Percentiles rank a stretch among this genome's conserved stretches.
phyloP scores from a whole-genome alignment of 176 grass and related monocot genomes.

The Triticum aestivum region IWGSC_CS_RefSeq_v2.1 NC_057809.1:619981509-619982008 shows the following conservation, averaged over 20 bases:
- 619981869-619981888: conserved; percentile 92
- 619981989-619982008: background rate
- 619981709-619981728: conserved; percentile 89
- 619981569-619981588: background rate
- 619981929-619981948: conserved; percentile 25
- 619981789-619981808: conserved; percentile 98
- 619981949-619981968: background rate
- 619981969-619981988: background rate
- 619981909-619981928: conserved; percentile 74
- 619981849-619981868: conserved; percentile 82
- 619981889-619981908: conserved; percentile 87
- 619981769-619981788: conserved; percentile 89
- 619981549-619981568: background rate
- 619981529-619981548: background rate
- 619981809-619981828: conserved; percentile 83
- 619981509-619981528: background rate
- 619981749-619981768: conserved; percentile 78
- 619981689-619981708: conserved; percentile 76
- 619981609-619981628: background rate
- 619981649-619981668: background rate
- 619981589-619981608: background rate
- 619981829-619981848: conserved; percentile 54
- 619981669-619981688: conserved; percentile 32
- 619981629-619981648: conserved; percentile 18
- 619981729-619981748: conserved; percentile 87